A percentile compares a stretch with the other conserved stretches of the same genome.
Evolutionary conservation across 1,139 yeast species (phyloP).

Genomic region (Eremothecium sinecaudum): DNA sequence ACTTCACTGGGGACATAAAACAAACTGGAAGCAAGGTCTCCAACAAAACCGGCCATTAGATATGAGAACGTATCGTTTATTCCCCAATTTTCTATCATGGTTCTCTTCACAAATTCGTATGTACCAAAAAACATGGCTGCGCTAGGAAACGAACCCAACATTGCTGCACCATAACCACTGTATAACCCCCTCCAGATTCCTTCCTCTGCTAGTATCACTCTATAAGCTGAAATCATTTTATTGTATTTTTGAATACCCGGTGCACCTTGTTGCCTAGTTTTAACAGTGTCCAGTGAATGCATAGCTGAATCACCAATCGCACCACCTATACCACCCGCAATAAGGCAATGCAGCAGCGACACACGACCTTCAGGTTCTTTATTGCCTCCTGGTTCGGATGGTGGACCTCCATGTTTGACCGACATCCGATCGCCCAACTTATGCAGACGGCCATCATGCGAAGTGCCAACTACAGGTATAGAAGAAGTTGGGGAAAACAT

Average conservation of each 20-base stretch:
- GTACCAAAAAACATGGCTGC: conserved; percentile 89
- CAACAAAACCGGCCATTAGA: conserved; percentile 77
- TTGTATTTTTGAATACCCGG: conserved; percentile 58
- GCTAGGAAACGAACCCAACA: conserved; percentile 85
- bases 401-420: conserved; percentile 1
- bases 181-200: conserved; percentile 79
- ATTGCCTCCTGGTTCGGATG: conserved; percentile 7
- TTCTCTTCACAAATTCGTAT: conserved; percentile 72
- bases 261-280: conserved; percentile 93
- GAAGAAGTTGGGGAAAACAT: conserved; percentile 26
- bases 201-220: conserved; percentile 67
- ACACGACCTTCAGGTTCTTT: conserved; percentile 13
- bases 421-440: conserved; percentile 1
- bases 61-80: conserved; percentile 74
- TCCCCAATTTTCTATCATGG: conserved; percentile 52
- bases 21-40: conserved; percentile 84
- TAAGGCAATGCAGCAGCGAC: conserved; percentile 54
- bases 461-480: conserved; percentile 23
- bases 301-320: conserved; percentile 83
- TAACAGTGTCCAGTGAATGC: conserved; percentile 95
- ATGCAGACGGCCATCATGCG: conserved; percentile 14
- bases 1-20: conserved; percentile 97
- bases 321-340: conserved; percentile 95
- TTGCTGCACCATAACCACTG: conserved; percentile 87
- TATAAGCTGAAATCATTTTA: conserved; percentile 60